Evolutionary conservation across 2,329 filamentous ascomycete species (phyloP).

Genomic region (Fusarium piperis): DNA sequence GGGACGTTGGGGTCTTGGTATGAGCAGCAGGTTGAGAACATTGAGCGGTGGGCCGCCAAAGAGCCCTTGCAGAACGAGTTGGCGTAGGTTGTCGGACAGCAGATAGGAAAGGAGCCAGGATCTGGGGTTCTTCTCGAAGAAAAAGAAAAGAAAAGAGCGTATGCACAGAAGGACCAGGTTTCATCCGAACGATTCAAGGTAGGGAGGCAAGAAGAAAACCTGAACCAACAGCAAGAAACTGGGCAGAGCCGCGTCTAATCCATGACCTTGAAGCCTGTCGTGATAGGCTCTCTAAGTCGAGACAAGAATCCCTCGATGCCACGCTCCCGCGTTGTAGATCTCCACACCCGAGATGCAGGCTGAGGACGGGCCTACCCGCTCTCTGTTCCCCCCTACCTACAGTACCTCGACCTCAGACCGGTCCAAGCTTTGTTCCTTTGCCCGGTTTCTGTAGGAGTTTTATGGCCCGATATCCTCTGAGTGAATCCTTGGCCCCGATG

Average conservation of each 20-base stretch:
- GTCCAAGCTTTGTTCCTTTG: constrained; percentile 1
- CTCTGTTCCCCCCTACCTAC: not conserved
- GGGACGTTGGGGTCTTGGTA: constrained; percentile 74
- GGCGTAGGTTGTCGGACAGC: constrained; percentile 11
- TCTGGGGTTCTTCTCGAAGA: constrained; percentile 12
- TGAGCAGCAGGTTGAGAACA: constrained; percentile 70
- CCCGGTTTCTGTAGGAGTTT: not conserved
- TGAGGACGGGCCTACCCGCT: constrained; percentile 27
- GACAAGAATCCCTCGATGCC: constrained; percentile 7
- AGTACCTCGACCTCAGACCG: constrained; percentile 1
- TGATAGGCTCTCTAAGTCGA: constrained; percentile 26
- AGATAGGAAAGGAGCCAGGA: not conserved
- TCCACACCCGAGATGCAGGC: not conserved
- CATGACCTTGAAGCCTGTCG: constrained; percentile 15
- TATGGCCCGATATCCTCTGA: constrained; percentile 3
- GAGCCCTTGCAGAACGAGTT: constrained; percentile 36
- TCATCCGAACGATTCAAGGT: constrained; percentile 6
- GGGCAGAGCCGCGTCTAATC: constrained; percentile 20
- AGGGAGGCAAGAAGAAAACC: not conserved
- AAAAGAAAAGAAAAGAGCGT: not conserved
- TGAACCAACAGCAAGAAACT: not conserved
- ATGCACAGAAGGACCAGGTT: constrained; percentile 12
- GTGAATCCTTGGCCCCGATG: constrained; percentile 13
- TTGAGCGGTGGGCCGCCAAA: constrained; percentile 60
- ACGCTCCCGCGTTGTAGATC: constrained; percentile 13